phyloP scores from a whole-genome alignment of 257 asterid genomes.

The Fraxinus pennsylvanica region DNA sequence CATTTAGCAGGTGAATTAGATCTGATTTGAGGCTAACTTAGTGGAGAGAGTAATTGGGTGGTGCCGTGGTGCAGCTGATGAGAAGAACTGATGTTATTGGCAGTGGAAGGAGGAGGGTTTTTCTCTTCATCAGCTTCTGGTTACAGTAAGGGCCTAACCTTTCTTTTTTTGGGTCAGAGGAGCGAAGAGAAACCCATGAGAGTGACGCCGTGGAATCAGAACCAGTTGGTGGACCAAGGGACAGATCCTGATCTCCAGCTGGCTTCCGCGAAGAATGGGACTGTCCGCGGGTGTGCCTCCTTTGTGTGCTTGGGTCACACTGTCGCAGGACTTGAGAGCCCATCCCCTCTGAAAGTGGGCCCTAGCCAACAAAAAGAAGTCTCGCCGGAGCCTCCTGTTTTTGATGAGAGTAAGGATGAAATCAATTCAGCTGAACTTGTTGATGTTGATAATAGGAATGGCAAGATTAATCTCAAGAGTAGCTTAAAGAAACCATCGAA shows the following conservation, averaged over 20 bases:
- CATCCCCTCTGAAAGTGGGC: constrained; percentile 71
- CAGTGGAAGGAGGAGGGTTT: constrained; percentile 89
- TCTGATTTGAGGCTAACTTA: neutral
- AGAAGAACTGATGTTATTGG: constrained; percentile 89
- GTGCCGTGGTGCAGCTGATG: constrained; percentile 59
- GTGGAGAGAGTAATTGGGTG: constrained; percentile 29
- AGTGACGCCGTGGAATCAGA: constrained; percentile 97
- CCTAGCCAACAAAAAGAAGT: constrained; percentile 62
- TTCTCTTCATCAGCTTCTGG: constrained; percentile 55
- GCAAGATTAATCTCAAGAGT: constrained; percentile 54
- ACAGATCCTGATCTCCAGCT: constrained; percentile 81
- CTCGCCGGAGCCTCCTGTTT: constrained; percentile 38
- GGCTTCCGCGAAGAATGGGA: constrained; percentile 77
- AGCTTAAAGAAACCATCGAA: constrained; percentile 67
- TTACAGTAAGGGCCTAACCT: constrained; percentile 91
- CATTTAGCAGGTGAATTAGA: neutral
- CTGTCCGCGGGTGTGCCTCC: constrained; percentile 81
- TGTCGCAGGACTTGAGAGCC: constrained; percentile 69
- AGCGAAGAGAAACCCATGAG: constrained; percentile 93
- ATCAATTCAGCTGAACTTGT: constrained; percentile 29
- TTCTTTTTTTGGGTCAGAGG: constrained; percentile 84
- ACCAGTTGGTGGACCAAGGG: constrained; percentile 95
- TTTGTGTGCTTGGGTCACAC: constrained; percentile 84
- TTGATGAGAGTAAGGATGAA: constrained; percentile 45
- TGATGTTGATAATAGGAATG: constrained; percentile 38